Conservation (phyloP, 768 basidiomycete species). For the Collybia nuda region DNA sequence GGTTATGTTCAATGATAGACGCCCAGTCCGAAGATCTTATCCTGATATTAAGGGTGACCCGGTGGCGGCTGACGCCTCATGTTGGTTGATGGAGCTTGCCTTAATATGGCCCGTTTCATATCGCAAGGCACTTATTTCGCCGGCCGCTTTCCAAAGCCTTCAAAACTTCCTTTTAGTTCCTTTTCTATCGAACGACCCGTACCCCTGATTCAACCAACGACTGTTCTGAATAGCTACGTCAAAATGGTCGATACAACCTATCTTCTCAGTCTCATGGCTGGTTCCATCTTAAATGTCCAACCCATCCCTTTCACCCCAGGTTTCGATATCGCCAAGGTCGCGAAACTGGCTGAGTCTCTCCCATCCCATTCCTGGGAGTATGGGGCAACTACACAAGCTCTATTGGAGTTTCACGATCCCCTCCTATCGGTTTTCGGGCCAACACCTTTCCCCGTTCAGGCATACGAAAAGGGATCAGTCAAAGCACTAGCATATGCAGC, state of each 20-base stretch:
- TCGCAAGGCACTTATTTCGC: too few relatives aligned
- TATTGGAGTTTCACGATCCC: slow-evolving; percentile 43
- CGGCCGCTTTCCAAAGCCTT: too few relatives aligned
- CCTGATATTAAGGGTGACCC: too few relatives aligned
- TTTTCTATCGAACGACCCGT: too few relatives aligned
- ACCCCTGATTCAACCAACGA: too few relatives aligned
- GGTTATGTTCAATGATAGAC: too few relatives aligned
- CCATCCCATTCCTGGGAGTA: slow-evolving; percentile 50
- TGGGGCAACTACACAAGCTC: slow-evolving; percentile 39
- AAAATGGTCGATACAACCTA: background rate
- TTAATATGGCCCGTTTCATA: too few relatives aligned
- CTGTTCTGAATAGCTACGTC: too few relatives aligned
- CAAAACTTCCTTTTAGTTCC: too few relatives aligned
- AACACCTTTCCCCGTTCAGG: slow-evolving; percentile 32
- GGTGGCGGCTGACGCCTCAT: too few relatives aligned
- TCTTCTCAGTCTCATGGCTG: background rate
- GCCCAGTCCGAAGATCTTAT: too few relatives aligned
- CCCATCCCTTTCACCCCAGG: slow-evolving; percentile 34
- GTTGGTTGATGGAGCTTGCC: too few relatives aligned
- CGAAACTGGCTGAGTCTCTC: slow-evolving; percentile 28
- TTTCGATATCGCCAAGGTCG: slow-evolving; percentile 33
- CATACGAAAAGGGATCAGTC: slow-evolving; percentile 16
- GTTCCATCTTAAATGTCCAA: background rate
- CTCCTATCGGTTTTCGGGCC: slow-evolving; percentile 37
- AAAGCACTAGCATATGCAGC: slow-evolving; percentile 36